phyloP scores from a whole-genome alignment of 2,329 filamentous ascomycete genomes.

The Cladophialophora yegresii region DNA sequence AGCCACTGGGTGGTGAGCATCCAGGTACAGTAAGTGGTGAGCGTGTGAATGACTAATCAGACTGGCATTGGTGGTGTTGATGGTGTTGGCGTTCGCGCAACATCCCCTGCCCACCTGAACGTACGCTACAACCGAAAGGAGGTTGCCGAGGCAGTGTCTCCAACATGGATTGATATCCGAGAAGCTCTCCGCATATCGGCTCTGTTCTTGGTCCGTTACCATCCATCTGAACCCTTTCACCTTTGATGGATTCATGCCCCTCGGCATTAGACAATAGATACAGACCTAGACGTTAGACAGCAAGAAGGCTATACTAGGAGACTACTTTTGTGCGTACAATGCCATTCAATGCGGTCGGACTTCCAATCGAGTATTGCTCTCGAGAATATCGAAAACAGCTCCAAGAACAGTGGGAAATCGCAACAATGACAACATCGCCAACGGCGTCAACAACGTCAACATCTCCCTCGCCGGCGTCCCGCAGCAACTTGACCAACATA shows the following conservation, averaged over 20 bases:
- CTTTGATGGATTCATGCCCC: background rate
- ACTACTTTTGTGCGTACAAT: background rate
- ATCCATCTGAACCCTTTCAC: background rate
- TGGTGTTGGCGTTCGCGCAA: too few species aligned
- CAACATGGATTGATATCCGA: background rate
- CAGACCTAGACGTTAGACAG: background rate
- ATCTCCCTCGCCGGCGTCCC: background rate
- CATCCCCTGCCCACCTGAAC: too few species aligned
- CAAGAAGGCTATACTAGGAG: background rate
- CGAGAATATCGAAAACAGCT: constrained; percentile 11
- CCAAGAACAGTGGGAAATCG: background rate
- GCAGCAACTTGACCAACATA: too few species aligned
- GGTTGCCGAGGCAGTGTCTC: constrained; percentile 1
- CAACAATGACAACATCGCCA: background rate
- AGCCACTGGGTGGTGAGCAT: too few species aligned
- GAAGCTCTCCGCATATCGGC: background rate
- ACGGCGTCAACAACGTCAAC: background rate
- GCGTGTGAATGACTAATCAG: too few species aligned
- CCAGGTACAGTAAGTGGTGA: too few species aligned
- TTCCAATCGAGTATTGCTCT: constrained; percentile 19
- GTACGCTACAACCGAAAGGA: too few species aligned
- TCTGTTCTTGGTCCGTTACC: background rate
- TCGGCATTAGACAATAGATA: background rate
- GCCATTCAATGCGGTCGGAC: constrained; percentile 15
- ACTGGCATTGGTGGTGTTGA: too few species aligned